Evolutionary conservation across 148 eudicot genomes (phyloP), one percentile per base, ranked within the genome.

Genomic region (Chenopodium suecicum): DNA sequence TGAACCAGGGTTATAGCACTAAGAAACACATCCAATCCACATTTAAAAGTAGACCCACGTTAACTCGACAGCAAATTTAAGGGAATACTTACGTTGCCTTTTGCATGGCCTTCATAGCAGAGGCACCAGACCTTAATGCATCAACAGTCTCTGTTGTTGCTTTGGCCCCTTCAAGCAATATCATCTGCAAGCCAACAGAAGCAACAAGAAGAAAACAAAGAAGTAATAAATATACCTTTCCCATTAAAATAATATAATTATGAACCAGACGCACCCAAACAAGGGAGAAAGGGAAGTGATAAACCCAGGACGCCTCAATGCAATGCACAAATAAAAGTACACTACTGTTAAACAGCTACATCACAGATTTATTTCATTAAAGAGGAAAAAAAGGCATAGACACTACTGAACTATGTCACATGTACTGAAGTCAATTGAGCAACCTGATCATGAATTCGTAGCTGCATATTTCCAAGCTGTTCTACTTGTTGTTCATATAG

Each of bases 31-130:
- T 47, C 41, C 66, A 20, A 65, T 32, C 25, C 17, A n/a, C n/a
- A n/a, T 12, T 29, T 17, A n/a, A 4, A 37, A 54, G 16, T 60
- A 25, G 29, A 80, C 10, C 44, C 22, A 47, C 20, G 63, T 46
- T 41, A 3, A 6, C 4, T 65, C 32, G 7, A n/a, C 2, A 76
- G 44, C 50, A 56, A 13, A 32, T 17, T 67, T 46, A 48, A 58
- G 31, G 29, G 47, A 46, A 14, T 44, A 91, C 98, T 89, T 87
- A 92, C 94, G 94, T 92, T 56, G 94, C 93, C 85, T 92, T 94
- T 70, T 94, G 98, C 98, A 94, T 92, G 73, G 94, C 90, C 80
- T 94, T 92, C 98, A 94, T 94, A 82, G 98, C 94, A 66, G 93
- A 80, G 75, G 98, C 98, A 81, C 98, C 98, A 32, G 94, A 92